phyloP scores from a whole-genome alignment of 2,329 filamentous ascomycete genomes.

The Alternaria brassicae region DNA sequence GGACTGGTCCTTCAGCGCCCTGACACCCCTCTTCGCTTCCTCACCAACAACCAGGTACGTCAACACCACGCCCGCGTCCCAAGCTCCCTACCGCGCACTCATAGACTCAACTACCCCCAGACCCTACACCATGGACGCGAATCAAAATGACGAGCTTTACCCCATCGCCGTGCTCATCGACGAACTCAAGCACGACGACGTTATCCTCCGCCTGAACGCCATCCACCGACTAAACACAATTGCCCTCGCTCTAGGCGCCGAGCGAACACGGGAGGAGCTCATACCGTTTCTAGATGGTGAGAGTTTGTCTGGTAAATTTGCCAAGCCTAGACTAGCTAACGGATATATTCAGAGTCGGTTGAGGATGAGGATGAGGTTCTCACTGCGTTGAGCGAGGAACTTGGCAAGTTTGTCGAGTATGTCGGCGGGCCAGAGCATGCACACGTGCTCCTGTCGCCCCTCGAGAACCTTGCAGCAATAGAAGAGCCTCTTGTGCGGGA shows the following conservation, averaged over 20 bases:
- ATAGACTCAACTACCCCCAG: conserved; percentile 36
- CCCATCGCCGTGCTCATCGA: conserved; percentile 99
- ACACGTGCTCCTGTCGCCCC: conserved; percentile 93
- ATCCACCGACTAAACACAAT: conserved; percentile 98
- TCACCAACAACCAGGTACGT: conserved; percentile 46
- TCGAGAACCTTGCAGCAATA: conserved; percentile 98
- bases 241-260: conserved; percentile 91
- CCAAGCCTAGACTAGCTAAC: conserved; percentile 42
- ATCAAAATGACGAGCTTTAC: conserved; percentile 97
- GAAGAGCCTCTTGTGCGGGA: conserved; percentile 97
- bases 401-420: conserved; percentile 96
- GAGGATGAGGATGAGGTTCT: conserved; percentile 99
- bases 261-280: conserved; percentile 96
- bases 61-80: conserved; percentile 40
- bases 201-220: conserved; percentile 95
- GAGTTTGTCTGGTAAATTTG: conserved; percentile 49
- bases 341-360: conserved; percentile 77
- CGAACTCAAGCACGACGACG: conserved; percentile 99
- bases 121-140: conserved; percentile 76
- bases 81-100: conserved; percentile 31
- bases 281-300: conserved; percentile 98
- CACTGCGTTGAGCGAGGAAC: conserved; percentile 94
- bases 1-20: conserved; percentile 23
- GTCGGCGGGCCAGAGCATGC: conserved; percentile 93
- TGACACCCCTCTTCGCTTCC: conserved; percentile 37